Evolutionary conservation across 352 stramenopile species (phyloP).

Genomic region (Phytophthora brassicae): DNA sequence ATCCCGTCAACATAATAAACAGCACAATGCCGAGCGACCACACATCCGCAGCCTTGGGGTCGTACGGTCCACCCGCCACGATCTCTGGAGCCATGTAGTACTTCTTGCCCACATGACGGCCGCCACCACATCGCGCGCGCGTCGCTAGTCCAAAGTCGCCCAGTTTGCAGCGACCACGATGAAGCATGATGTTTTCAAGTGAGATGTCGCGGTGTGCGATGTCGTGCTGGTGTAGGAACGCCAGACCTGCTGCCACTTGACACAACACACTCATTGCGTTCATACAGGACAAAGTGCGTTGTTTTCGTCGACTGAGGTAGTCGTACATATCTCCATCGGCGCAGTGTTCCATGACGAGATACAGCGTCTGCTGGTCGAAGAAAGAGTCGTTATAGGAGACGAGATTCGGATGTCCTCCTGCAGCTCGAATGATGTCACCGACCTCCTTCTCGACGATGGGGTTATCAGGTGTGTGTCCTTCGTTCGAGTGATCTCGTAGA

Average conservation of each 20-base stretch:
- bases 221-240: constrained; percentile 34
- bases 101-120: constrained; percentile 42
- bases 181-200: constrained; percentile 48
- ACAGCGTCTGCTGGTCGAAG: constrained; percentile 38
- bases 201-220: constrained; percentile 46
- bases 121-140: constrained; percentile 7
- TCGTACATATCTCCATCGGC: constrained; percentile 40
- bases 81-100: constrained; percentile 65
- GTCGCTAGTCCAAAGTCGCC: constrained; percentile 51
- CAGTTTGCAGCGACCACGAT: constrained; percentile 41
- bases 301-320: constrained; percentile 24
- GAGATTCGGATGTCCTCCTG: constrained; percentile 46
- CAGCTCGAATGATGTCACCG: constrained; percentile 30
- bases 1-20: constrained; percentile 15
- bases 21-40: constrained; percentile 14
- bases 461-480: constrained; percentile 35
- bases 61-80: constrained; percentile 36
- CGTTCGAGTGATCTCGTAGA: constrained; percentile 17
- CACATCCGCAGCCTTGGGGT: constrained; percentile 33
- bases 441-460: constrained; percentile 48
- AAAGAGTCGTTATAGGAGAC: constrained; percentile 49
- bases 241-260: constrained; percentile 30
- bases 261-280: constrained; percentile 35
- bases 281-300: constrained; percentile 27
- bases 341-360: constrained; percentile 50